A percentile compares a stretch with the other conserved stretches of the same genome.
phyloP scores from a whole-genome alignment of 2,329 filamentous ascomycete species.

The Cladosporium austrohemisphaericum region DNA sequence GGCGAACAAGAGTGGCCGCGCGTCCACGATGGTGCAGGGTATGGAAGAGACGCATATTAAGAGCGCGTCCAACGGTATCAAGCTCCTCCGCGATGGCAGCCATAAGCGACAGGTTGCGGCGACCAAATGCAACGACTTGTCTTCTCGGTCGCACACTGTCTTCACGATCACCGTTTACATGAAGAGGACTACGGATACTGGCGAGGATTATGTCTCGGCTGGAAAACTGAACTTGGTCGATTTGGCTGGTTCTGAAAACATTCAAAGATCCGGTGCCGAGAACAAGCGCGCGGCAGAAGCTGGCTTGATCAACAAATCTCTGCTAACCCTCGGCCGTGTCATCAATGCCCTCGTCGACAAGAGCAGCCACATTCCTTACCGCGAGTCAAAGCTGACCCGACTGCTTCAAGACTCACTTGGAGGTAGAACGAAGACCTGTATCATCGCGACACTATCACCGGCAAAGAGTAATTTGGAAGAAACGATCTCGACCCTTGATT shows the following conservation, averaged over 20 bases:
- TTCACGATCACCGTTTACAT: constrained; percentile 93
- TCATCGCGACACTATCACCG: constrained; percentile 93
- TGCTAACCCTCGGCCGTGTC: constrained; percentile 89
- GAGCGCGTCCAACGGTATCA: constrained; percentile 78
- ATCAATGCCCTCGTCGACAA: constrained; percentile 96
- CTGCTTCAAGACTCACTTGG: constrained; percentile 94
- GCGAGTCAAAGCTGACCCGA: constrained; percentile 94
- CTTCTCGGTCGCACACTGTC: constrained; percentile 93
- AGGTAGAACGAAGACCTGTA: constrained; percentile 94
- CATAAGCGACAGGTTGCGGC: constrained; percentile 96
- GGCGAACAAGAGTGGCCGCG: constrained; percentile 76
- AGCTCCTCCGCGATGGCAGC: constrained; percentile 82
- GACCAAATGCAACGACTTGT: constrained; percentile 99
- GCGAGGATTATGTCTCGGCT: constrained; percentile 83
- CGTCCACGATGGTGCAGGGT: constrained; percentile 84
- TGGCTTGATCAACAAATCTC: constrained; percentile 94
- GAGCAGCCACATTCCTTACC: constrained; percentile 81
- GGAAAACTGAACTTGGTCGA: constrained; percentile 97
- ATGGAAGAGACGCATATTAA: constrained; percentile 97
- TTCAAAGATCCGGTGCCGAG: constrained; percentile 92
- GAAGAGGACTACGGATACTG: constrained; percentile 74
- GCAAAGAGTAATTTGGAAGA: constrained; percentile 95
- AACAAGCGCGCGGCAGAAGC: constrained; percentile 97
- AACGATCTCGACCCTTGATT: constrained; percentile 96
- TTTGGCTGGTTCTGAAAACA: constrained; percentile 95